Evolutionary conservation across 1,284 basidiomycete genomes (phyloP).

Genomic region (Microbotryum intermedium): DNA sequence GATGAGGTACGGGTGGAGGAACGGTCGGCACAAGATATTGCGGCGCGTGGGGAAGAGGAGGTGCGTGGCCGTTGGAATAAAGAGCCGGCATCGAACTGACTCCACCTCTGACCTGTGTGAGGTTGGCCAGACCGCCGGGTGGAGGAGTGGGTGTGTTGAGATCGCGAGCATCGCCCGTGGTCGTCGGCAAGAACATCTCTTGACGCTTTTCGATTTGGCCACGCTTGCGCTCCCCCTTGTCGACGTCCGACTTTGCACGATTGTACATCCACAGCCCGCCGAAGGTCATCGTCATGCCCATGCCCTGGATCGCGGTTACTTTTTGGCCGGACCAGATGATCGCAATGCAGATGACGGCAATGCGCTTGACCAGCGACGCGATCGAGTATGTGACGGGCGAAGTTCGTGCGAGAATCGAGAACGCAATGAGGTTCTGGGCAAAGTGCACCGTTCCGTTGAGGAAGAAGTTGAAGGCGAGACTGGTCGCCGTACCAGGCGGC

Average conservation of each 20-base stretch:
- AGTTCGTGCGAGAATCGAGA: constrained; percentile 87
- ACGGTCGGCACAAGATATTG: no score
- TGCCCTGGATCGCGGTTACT: constrained; percentile 72
- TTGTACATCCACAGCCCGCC: constrained; percentile 94
- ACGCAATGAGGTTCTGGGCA: constrained; percentile 93
- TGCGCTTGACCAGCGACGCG: constrained; percentile 93
- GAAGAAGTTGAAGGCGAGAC: constrained; percentile 58
- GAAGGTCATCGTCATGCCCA: constrained; percentile 83
- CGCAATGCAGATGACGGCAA: constrained; percentile 95
- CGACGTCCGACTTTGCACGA: constrained; percentile 83
- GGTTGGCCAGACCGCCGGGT: no score
- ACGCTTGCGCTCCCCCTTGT: constrained; percentile 79
- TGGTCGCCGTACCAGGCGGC: constrained; percentile 8
- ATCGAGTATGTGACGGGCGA: constrained; percentile 99
- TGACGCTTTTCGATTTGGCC: constrained; percentile 70
- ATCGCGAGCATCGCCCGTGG: constrained; percentile 33
- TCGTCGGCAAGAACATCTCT: constrained; percentile 61
- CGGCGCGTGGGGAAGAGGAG: no score
- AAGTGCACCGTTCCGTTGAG: constrained; percentile 95
- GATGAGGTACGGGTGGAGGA: no score
- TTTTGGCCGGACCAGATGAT: constrained; percentile 92
- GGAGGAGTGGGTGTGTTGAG: no score
- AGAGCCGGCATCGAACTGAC: no score
- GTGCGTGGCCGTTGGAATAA: no score
- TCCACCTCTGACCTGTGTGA: no score